These are phyloP conservation scores for Nakazawaea holstii DNA, from an alignment of 805 yeast species.

Conservation along the genomic window DNA sequence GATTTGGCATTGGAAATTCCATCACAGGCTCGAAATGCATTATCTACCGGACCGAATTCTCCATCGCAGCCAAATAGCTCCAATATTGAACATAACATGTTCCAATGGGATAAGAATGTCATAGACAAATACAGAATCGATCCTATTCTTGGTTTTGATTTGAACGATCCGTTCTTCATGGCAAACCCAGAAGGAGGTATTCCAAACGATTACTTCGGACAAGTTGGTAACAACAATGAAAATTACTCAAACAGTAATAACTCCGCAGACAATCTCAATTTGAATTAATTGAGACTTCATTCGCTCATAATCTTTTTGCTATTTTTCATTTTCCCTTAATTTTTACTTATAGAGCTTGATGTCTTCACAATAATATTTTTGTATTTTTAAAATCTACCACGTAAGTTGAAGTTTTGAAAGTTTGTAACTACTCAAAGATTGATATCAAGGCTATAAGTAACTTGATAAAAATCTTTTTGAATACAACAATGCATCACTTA, in stretches of 20 bases:
- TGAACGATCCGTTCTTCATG: conserved; percentile 46
- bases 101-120: conserved; percentile 10
- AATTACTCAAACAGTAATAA: conserved; percentile 1
- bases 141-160: conserved; percentile 33
- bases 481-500: no score
- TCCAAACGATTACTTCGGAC: conserved; percentile 12
- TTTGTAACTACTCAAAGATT: no score
- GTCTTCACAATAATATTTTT: no score
- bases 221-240: not conserved
- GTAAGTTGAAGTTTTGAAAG: no score
- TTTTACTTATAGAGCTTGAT: not conserved
- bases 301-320: not conserved
- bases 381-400: no score
- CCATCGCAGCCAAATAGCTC: conserved; percentile 8
- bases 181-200: conserved; percentile 32
- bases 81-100: conserved; percentile 6
- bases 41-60: not conserved
- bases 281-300: not conserved
- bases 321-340: not conserved
- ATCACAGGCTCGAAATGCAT: conserved; percentile 4
- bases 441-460: no score
- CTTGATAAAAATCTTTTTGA: no score
- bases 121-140: conserved; percentile 21
- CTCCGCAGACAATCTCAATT: conserved; percentile 3
- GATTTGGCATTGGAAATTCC: not conserved